Evolutionary conservation across 1,284 basidiomycete species (phyloP), one percentile per base, ranked within the genome.

Genomic region (Psilocybe mexicana): DNA sequence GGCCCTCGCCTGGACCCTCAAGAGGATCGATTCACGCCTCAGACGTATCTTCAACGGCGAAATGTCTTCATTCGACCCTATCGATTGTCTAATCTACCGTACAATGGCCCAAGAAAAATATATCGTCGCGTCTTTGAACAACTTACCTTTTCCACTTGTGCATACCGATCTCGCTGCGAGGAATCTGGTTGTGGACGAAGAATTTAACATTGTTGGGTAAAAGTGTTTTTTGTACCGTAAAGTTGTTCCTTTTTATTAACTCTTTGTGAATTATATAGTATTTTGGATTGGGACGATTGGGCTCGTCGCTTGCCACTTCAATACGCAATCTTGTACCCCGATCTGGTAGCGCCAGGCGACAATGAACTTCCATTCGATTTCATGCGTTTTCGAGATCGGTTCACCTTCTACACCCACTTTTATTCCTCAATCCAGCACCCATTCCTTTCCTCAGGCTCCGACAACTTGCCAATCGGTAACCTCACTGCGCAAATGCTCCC

Each of bases 41-140:
- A 18, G 18, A 11, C 48, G 48, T 3, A 50, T 50, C 7, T 50
- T 50, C 12, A 33, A 30, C 23, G 48, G 48, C n/a, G 48, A 38
- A 8, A 28, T 50, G n/a, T 14, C 30, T 23, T 14, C 18, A 12
- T 50, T 50, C 30, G 48, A 50, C 33, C 48, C 48, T 12, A 11
- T 50, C 11, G 48, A 50, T 23, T 50, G 48, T 36, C 30, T 50
- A 33, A 50, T 50, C 28, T 50, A 50, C 36, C 10, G 28, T 18
- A 33, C 48, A 2, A 50, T 33, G 48, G 48, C 48, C 7, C 30
- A 36, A 38, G 48, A 50, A 38, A 33, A 38, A 35, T 50, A 50
- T 18, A 28, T 35, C 48, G 25, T 50, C 18, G 3, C n/a, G 3
- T 35, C 28, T 35, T 38, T 3, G n/a, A 5, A 50, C 28, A 23